Base-by-base conservation (phyloP, 2,329 filamentous ascomycete species). In the Emmonsiellopsis sp. region DNA sequence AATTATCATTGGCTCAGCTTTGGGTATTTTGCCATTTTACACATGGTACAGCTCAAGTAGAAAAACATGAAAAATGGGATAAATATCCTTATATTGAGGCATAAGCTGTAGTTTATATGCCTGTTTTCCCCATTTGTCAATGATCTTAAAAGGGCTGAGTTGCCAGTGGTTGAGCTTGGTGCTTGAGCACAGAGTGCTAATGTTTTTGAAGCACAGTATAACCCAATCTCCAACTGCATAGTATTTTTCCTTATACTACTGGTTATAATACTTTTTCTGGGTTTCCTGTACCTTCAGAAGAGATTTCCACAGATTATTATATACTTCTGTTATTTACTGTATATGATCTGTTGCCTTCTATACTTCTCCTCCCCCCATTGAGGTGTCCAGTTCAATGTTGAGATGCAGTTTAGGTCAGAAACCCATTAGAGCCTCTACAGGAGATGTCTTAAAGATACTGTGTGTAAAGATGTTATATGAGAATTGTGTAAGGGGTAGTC, bases 401-500 rank as follows among this genome's bases (percentile, higher is more conserved):
- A 47, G 8, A 13, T n/a, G 6, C 2, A 47, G 4, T 30, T 47
- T n/a, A 13, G 20, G 7, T 47, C n/a, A 7, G 7, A 26, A 47
- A 10, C 2, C 31, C 16, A 47, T 47, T 3, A 47, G 31, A 5
- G n/a, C 8, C 31, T 26, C 20, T 15, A 30, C 7, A 20, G 20
- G 31, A n/a, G 7, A 26, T 7, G 8, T 7, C 8, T 47, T 31
- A 7, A 31, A 37, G 11, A 26, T 9, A 11, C 32, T 46, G 38
- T 53, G 11, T 3, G 10, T 4, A 7, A 40, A 44, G 38, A 50
- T 57, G 50, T 60, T 61, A 34, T 51, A 47, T n/a, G 52, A 50
- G 41, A 58, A 59, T 49, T 61, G 35, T 6, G 59, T 55, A 7
- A 51, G 8, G 8, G 48, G 53, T n/a, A 61, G 34, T 32, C 38